Evolutionary conservation across 116 monocot genomes (phyloP), one percentile per base, ranked within the genome.

Genomic region (Posidonia oceanica): DNA sequence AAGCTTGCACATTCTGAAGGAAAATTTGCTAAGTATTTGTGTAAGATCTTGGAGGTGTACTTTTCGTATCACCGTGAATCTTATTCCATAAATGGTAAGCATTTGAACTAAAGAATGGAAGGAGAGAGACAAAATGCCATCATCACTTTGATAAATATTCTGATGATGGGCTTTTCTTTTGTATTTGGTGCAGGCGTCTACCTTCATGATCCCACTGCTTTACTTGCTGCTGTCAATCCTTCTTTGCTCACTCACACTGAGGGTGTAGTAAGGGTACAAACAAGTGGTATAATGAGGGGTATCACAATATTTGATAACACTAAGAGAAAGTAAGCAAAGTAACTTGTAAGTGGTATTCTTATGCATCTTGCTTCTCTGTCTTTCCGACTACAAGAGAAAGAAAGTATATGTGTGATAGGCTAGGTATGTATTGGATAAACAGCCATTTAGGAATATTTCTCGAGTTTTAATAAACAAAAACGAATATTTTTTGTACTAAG

Each of bases 211-310:
- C 97, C 97, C 51, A 85, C 93, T 57, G 80, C 90, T 70, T 59
- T 92, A 70, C 51, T 98, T 69, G 97, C 97, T 40, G 97, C 92
- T 54, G 77, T 87, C n/a, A 79, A 98, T 81, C 93, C 97, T 76
- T 90, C 92, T 18, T 76, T 98, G 71, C 66, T 98, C 44, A 92
- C 97, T 68, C 92, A 89, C 54, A 87, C 77, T 6, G 93, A 89
- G 66, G 97, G 97, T 48, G 88, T 90, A 16, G 93, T 89, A 61
- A 77, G 97, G 36, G 97, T 98, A 72, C 93, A 98, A 77, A 98
- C 87, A 63, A 70, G 74, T 76, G 92, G 97, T 54, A 92, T 97
- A 68, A 92, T 78, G 64, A 87, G 84, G 68, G 92, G 97, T 1
- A 78, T 98, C 54, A 98, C 97, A 39, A 23, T 92, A 61, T 85